Evolutionary conservation across 352 stramenopile genomes (phyloP), one percentile per base, ranked within the genome.

Genomic region (Pythium aristosporum): DNA sequence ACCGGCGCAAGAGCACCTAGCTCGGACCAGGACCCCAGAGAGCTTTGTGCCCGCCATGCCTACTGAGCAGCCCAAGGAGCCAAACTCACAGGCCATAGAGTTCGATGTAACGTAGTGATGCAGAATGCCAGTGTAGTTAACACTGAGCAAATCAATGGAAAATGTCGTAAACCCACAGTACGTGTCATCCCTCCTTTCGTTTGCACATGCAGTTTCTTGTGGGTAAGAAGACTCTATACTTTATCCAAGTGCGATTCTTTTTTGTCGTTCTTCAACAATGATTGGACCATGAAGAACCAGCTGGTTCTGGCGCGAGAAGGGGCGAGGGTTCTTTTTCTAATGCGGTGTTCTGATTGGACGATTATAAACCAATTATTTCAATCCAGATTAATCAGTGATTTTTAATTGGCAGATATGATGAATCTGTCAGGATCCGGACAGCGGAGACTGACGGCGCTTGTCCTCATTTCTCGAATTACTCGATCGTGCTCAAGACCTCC

Each of bases 171-270:
- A 42, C 4, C 15, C 4, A 42, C 15, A 16, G 2, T 16, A 42
- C 37, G 2, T 42, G 37, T 1, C 18, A 46, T 46, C 39, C 15
- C 39, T 46, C 15, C 5, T n/a, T 9, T 46, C 13, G 39, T 46
- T 8, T 46, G n/a, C 44, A 30, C 42, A 0, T 36, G 16, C 8
- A 1, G 3, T 12, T 56, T 41, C 49, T 42, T 56, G 16, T 43
- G 32, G 49, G 7, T 5, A 0, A 9, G 13, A 18, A 18, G 16
- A 25, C n/a, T 23, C 49, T 23, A 61, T 61, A 61, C 54, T 61
- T 42, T 43, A 51, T 52, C 30, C 41, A 61, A 61, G 28, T 43
- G 16, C 18, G 42, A 21, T 61, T 61, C 54, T 61, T 61, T 61
- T 61, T 41, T 39, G 12, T 51, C 4, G 16, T 25, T 48, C 6